phyloP scores from a whole-genome alignment of 306 rosid species.

The Inga laurina region DNA sequence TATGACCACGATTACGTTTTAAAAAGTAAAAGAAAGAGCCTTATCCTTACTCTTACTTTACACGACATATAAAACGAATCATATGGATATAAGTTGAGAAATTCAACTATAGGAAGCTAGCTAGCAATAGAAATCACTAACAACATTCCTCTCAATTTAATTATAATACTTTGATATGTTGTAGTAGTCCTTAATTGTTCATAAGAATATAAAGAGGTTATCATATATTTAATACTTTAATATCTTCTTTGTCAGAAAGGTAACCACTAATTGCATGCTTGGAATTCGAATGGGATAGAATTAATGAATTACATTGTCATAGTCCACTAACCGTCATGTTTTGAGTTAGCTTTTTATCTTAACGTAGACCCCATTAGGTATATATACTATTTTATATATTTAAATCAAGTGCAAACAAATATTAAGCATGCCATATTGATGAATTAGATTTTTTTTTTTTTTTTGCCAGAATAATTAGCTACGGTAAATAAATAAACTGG shows the following conservation, averaged over 20 bases:
- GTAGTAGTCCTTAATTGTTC: neutral
- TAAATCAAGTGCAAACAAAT: neutral
- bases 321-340: conserved; percentile 33
- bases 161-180: neutral
- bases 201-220: neutral
- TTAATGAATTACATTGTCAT: neutral
- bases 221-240: neutral
- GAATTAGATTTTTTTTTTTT: neutral
- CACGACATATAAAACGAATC: conserved; percentile 46
- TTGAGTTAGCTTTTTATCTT: neutral
- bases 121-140: conserved; percentile 11
- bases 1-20: conserved; percentile 36
- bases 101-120: conserved; percentile 23
- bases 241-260: neutral
- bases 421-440: neutral
- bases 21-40: conserved; percentile 41
- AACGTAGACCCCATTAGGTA: neutral
- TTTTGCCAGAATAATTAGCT: neutral
- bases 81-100: conserved; percentile 20
- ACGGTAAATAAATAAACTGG: neutral
- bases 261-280: neutral
- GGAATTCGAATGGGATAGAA: neutral
- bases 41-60: conserved; percentile 65
- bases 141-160: neutral
- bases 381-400: neutral